phyloP scores from a whole-genome alignment of 306 rosid species.

The Cucumis cinereus region DNA sequence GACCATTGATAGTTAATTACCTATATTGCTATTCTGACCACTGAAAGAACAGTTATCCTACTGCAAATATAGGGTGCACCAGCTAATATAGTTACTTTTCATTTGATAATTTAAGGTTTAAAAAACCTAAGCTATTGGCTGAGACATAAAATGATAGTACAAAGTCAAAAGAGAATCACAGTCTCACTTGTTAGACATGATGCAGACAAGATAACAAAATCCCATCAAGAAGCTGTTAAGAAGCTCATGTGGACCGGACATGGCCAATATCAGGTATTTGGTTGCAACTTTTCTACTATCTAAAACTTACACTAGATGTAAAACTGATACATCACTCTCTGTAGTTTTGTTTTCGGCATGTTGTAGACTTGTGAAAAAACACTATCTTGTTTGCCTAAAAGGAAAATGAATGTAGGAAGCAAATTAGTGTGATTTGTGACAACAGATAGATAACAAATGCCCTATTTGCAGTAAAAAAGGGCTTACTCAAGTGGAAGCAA shows the following conservation, averaged over 20 bases:
- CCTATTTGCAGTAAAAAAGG: conserved; percentile 5
- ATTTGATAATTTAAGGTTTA: neutral
- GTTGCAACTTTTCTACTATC: neutral
- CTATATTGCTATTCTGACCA: neutral
- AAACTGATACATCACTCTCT: neutral
- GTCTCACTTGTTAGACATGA: neutral
- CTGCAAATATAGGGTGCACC: neutral
- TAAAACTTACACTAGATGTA: neutral
- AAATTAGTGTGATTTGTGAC: neutral
- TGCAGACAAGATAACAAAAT: neutral
- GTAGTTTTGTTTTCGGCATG: neutral
- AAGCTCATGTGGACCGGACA: neutral
- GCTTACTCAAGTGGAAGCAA: conserved; percentile 4
- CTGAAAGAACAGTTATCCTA: neutral
- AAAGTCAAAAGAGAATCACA: neutral
- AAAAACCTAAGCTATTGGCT: neutral
- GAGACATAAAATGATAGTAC: neutral
- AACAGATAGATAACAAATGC: neutral
- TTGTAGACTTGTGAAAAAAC: neutral
- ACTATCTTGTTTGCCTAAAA: neutral
- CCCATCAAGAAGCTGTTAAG: neutral
- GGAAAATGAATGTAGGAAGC: neutral
- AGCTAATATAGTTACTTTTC: neutral
- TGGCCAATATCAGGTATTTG: neutral
- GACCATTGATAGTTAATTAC: neutral